These are phyloP conservation scores for Solanum hybrid DNA, from an alignment of 305 asterid genomes.

Conservation along the genomic window DNA sequence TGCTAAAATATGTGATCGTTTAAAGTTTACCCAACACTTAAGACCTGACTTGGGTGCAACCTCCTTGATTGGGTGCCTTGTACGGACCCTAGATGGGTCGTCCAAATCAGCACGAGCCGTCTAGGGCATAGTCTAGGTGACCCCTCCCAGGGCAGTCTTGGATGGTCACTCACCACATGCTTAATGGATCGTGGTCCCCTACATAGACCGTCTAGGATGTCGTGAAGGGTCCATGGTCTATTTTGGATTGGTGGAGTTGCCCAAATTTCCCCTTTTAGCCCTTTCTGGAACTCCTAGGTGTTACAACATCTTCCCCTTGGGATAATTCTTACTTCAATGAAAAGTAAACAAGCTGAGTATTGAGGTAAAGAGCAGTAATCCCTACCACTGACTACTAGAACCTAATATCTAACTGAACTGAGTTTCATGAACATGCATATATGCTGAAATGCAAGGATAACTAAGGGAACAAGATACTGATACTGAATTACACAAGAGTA, in stretches of 20 bases:
- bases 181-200: neutral
- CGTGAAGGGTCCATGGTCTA: neutral
- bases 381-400: neutral
- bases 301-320: neutral
- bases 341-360: neutral
- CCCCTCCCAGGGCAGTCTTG: neutral
- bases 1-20: neutral
- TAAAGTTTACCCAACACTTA: neutral
- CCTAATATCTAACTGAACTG: neutral
- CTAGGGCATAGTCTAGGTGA: neutral
- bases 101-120: neutral
- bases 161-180: neutral
- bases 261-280: neutral
- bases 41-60: neutral
- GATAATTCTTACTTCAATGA: too few relatives aligned
- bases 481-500: neutral
- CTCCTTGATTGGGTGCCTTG: neutral
- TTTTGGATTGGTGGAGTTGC: neutral
- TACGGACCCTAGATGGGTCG: neutral
- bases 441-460: neutral
- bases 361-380: neutral
- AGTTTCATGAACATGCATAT: neutral
- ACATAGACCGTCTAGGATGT: neutral
- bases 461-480: neutral
- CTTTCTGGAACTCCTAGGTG: neutral